Evolutionary conservation across 495 filamentous ascomycete species (phyloP).

Genomic region (Pseudevernia furfuracea): DNA sequence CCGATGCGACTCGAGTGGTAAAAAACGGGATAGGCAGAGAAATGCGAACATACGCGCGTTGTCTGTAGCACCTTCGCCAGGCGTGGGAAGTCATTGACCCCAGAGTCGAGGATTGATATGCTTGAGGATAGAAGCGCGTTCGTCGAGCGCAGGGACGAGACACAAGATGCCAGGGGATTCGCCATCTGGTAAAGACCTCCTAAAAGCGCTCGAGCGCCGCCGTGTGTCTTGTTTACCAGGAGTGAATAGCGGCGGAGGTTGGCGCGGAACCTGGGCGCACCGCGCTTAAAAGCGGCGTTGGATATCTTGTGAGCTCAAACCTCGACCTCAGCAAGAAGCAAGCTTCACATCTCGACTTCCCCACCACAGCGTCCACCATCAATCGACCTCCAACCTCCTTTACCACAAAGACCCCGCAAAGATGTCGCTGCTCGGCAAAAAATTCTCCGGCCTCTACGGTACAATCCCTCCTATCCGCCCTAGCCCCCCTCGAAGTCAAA

Average conservation of each 20-base stretch:
- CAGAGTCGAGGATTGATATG: slow-evolving; percentile 62
- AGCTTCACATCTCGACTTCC: slow-evolving; percentile 21
- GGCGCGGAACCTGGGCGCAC: slow-evolving; percentile 1
- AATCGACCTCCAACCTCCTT: background rate
- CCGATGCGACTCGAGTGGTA: background rate
- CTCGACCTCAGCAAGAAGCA: slow-evolving; percentile 24
- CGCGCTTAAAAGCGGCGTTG: slow-evolving; percentile 15
- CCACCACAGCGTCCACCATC: slow-evolving; percentile 42
- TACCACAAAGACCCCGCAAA: background rate
- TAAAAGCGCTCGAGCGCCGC: background rate
- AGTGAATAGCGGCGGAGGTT: background rate
- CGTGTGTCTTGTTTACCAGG: background rate
- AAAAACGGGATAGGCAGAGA: background rate
- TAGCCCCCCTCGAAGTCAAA: background rate
- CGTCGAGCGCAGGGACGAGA: slow-evolving; percentile 61
- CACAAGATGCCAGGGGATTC: slow-evolving; percentile 52
- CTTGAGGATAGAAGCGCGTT: slow-evolving; percentile 65
- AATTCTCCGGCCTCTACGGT: slow-evolving; percentile 84
- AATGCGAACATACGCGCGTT: slow-evolving; percentile 50
- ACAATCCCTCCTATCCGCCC: slow-evolving; percentile 33
- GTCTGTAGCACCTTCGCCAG: slow-evolving; percentile 62
- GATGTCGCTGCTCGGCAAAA: slow-evolving; percentile 75
- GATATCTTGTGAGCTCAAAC: slow-evolving; percentile 23
- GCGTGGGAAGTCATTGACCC: slow-evolving; percentile 68
- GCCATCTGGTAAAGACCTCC: slow-evolving; percentile 17